Base-by-base conservation (phyloP, 176 grass and related monocot genomes). In the Aechmea fasciata region DNA sequence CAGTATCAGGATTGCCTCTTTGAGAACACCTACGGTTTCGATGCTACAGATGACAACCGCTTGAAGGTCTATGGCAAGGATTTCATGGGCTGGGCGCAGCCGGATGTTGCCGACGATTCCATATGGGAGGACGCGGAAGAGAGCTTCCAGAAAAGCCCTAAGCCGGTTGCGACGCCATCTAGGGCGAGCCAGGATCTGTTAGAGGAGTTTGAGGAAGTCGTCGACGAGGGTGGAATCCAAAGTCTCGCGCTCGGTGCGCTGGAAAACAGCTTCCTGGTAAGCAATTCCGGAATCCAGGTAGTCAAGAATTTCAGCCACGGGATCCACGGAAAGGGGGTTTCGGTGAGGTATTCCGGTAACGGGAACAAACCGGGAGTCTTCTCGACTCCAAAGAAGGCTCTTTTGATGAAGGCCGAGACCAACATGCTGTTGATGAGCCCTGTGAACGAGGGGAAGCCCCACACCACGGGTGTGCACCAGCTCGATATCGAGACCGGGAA, bases 351-450 rank as follows among this genome's bases (percentile, higher is more conserved):
- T 20, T 85, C 94, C 0, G 79, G 84, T 15, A 72, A 83, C 12
- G 71, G 74, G 1, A 81, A 24, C 0, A 49, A 19, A 14, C 49
- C 51, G 18, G 70, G 70, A 15, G 24, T 71, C 11, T 99, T 84
- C 25, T 64, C 82, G 0, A 90, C 89, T 11, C 94, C 89, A 0
- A 99, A 93, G 71, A 99, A 93, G 63, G 94, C 87, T 2, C 84
- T 99, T 73, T 83, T 99, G 66, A 93, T 90, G 94, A 86, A 82
- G 1, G 94, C 89, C 0, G 94, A 93, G 69, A 90, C 94, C 0
- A 99, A 99, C 33, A 99, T 99, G 94, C 57, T 99, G 13, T 55
- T 99, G 50, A 93, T 99, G 94, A 87, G 82, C 80, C 94, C 93
- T n/a, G 93, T 82, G n/a, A 86, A 85, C 24, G 86, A 84, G 59